These are phyloP conservation scores for Strigomonas culicis DNA, from an alignment of 208 protist genomes.

Conservation along the genomic window DNA sequence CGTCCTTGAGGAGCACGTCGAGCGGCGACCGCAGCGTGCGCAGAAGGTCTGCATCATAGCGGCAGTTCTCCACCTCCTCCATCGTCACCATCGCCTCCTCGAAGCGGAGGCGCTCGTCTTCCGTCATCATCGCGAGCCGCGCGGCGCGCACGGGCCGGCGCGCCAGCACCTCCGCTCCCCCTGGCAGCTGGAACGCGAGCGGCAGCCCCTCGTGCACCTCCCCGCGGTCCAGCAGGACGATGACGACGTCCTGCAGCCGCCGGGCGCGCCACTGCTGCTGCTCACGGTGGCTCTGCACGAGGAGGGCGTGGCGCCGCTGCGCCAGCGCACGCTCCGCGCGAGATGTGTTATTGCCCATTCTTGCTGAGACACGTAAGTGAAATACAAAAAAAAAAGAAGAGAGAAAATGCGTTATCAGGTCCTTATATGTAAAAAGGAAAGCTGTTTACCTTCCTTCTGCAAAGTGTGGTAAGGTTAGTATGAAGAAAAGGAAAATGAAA, in stretches of 20 bases:
- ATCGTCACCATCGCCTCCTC: too few relatives aligned
- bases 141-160: conserved; percentile 9
- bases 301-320: conserved; percentile 20
- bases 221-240: conserved; percentile 38
- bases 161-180: neutral
- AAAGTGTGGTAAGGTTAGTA: too few relatives aligned
- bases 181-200: conserved; percentile 24
- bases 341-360: too few relatives aligned
- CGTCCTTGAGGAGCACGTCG: conserved; percentile 23
- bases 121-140: conserved; percentile 2
- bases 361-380: neutral
- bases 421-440: too few relatives aligned
- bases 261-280: conserved; percentile 36
- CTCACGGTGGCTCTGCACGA: conserved; percentile 20
- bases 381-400: neutral
- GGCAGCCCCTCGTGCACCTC: conserved; percentile 35
- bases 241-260: conserved; percentile 40
- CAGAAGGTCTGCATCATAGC: conserved; percentile 19
- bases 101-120: neutral
- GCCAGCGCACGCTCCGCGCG: conserved; percentile 4
- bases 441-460: too few relatives aligned
- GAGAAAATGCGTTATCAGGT: too few relatives aligned
- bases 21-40: conserved; percentile 22
- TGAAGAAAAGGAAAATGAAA: too few relatives aligned
- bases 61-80: neutral